A percentile compares a stretch with the other conserved stretches of the same genome.
Evolutionary conservation across 352 stramenopile species (phyloP).

Genomic region (Thraustochytrium sp.): DNA sequence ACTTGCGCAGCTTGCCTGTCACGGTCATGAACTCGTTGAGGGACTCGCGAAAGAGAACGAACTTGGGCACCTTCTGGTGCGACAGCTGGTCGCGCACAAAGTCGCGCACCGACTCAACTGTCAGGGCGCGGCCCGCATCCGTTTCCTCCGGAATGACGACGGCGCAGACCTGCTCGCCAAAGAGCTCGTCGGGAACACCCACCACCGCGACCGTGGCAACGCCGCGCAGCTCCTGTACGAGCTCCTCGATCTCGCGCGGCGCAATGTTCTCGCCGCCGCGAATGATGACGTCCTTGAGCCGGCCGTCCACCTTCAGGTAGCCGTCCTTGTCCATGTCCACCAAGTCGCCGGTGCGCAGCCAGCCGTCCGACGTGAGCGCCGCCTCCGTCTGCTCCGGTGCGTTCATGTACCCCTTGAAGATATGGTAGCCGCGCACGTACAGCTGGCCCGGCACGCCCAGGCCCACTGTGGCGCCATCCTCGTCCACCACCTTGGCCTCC

Average conservation of each 20-base stretch:
- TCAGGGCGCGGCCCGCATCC: background rate
- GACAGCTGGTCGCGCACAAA: slow-evolving; percentile 20
- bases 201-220: slow-evolving; percentile 41
- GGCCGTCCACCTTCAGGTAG: slow-evolving; percentile 47
- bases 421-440: slow-evolving; percentile 41
- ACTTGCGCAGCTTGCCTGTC: slow-evolving; percentile 51
- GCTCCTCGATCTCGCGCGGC: slow-evolving; percentile 43
- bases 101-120: background rate
- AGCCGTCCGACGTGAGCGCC: slow-evolving; percentile 25
- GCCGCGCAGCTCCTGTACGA: slow-evolving; percentile 30
- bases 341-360: slow-evolving; percentile 47
- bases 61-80: slow-evolving; percentile 49
- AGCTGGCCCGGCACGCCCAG: slow-evolving; percentile 44
- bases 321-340: slow-evolving; percentile 44
- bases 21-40: slow-evolving; percentile 48
- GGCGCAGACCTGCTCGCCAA: slow-evolving; percentile 49
- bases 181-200: slow-evolving; percentile 46
- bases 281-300: slow-evolving; percentile 49
- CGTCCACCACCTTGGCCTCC: slow-evolving; percentile 48
- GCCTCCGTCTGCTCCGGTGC: slow-evolving; percentile 39
- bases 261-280: slow-evolving; percentile 48
- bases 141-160: slow-evolving; percentile 15
- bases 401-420: slow-evolving; percentile 50
- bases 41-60: slow-evolving; percentile 38
- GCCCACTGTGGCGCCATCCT: slow-evolving; percentile 32